These are phyloP conservation scores for Gymnopilus junonius DNA, from an alignment of 768 basidiomycete species.

Conservation along the genomic window DNA sequence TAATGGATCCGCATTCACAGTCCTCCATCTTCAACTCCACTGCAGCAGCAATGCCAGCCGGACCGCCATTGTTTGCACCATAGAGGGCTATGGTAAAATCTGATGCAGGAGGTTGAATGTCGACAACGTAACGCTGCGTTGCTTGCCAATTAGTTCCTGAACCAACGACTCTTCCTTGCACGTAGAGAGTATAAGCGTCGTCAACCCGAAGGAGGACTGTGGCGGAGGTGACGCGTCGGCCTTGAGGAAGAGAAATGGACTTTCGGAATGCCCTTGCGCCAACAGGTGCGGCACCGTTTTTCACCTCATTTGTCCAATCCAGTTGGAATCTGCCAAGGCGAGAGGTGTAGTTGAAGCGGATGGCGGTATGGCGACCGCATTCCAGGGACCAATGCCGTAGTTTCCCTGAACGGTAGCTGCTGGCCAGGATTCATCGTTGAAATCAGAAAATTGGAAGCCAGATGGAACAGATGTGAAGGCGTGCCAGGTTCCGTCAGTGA, in stretches of 20 bases:
- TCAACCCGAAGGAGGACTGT: neutral
- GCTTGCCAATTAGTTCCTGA: slow-evolving; percentile 11
- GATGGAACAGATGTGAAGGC: slow-evolving; percentile 21
- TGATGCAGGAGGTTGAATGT: slow-evolving; percentile 21
- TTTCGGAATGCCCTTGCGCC: slow-evolving; percentile 35
- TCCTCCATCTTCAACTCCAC: slow-evolving; percentile 4
- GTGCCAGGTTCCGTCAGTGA: slow-evolving; percentile 35
- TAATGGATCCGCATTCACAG: slow-evolving; percentile 12
- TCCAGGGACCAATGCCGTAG: slow-evolving; percentile 5
- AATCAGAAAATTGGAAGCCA: slow-evolving; percentile 31
- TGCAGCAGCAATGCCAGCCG: slow-evolving; percentile 4
- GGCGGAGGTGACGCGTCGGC: slow-evolving; percentile 6
- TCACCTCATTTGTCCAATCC: slow-evolving; percentile 39
- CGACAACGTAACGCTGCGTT: slow-evolving; percentile 18
- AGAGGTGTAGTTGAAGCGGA: slow-evolving; percentile 20
- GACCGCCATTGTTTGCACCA: slow-evolving; percentile 23
- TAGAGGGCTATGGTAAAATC: slow-evolving; percentile 28
- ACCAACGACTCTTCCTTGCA: neutral
- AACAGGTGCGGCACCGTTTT: slow-evolving; percentile 21
- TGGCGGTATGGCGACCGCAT: neutral
- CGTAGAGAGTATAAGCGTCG: neutral
- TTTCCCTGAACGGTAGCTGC: slow-evolving; percentile 26
- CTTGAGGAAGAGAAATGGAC: slow-evolving; percentile 25
- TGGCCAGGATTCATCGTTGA: slow-evolving; percentile 32
- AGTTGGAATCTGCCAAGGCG: slow-evolving; percentile 26